These are phyloP conservation scores for Claviceps sorghi DNA, from an alignment of 2,329 filamentous ascomycete genomes.

Conservation along the genomic window DNA sequence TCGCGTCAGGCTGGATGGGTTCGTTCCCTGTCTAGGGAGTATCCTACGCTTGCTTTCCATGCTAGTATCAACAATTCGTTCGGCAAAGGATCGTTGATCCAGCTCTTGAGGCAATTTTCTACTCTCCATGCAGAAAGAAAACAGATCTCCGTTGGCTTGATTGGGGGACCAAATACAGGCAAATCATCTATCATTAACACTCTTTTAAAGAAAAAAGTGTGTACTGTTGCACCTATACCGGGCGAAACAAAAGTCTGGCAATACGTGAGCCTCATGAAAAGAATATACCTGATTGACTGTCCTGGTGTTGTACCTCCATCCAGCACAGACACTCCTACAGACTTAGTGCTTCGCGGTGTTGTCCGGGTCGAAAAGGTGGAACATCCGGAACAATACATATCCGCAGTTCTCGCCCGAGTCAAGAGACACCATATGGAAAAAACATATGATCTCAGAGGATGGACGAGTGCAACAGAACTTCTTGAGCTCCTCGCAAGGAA, in stretches of 20 bases:
- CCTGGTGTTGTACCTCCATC: conserved; percentile 92
- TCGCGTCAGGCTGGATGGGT: conserved; percentile 77
- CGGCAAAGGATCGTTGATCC: conserved; percentile 87
- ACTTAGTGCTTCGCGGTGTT: conserved; percentile 79
- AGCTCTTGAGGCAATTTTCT: conserved; percentile 83
- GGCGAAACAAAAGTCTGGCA: conserved; percentile 98
- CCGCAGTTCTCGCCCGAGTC: conserved; percentile 63
- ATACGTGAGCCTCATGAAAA: conserved; percentile 89
- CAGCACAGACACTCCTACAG: conserved; percentile 66
- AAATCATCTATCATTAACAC: conserved; percentile 98
- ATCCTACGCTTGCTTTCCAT: conserved; percentile 89
- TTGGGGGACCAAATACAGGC: conserved; percentile 70
- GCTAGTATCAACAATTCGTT: conserved; percentile 92
- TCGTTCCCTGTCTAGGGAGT: conserved; percentile 70
- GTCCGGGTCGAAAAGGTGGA: conserved; percentile 93
- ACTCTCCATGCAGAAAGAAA: conserved; percentile 79
- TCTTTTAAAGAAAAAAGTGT: conserved; percentile 83
- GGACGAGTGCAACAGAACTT: conserved; percentile 64
- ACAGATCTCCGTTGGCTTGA: conserved; percentile 83
- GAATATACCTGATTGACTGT: conserved; percentile 83
- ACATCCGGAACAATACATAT: conserved; percentile 90
- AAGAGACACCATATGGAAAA: conserved; percentile 80
- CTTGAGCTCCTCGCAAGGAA: conserved; percentile 79
- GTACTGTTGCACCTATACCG: conserved; percentile 84
- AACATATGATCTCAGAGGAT: conserved; percentile 78